Evolutionary conservation across 768 basidiomycete species (phyloP), one percentile per base, ranked within the genome.

Genomic region (Mycena crocata): DNA sequence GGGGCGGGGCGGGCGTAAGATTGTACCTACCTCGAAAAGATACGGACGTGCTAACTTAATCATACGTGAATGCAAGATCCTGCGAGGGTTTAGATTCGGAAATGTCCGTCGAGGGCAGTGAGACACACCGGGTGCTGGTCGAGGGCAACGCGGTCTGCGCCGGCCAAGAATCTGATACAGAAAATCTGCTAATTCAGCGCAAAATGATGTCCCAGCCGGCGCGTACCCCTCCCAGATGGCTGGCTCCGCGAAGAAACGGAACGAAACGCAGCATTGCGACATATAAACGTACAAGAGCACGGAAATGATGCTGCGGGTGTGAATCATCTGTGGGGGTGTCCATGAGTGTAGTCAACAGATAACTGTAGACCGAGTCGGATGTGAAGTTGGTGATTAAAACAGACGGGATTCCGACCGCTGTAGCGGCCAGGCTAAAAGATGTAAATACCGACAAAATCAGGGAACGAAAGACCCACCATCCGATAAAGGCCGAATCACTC

Each of bases 301-400:
- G 63, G 45, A 78, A 75, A 55, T 71, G 66, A 21, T 57, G 52
- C 0, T 54, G 52, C 35, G 61, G 24, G 46, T 66, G 35, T 24
- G 65, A 42, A 67, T 57, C 56, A 59, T 50, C 54, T 61, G 72
- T 13, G 61, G 62, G 74, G 26, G 71, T 64, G 57, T 90, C 86
- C 21, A 85, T 71, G 35, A 89, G 75, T 5, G 83, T 75, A 0
- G 90, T 87, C 5, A 89, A 86, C 23, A 93, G 88, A 68, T 89
- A 93, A 67, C 90, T 91, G 75, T 90, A 94, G 15, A 93, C 92
- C 1, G 92, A 90, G 77, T 94, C 92, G 76, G 93, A 94, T 0
- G 92, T 90, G 74, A 94, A 94, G 79, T 94, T 94, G 46, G 92
- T 93, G 68, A 93, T 85, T 21, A 94, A 79, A 42, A 89, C 81